Percentiles rank a stretch among this genome's conserved stretches.
Evolutionary conservation across 2,329 filamentous ascomycete genomes (phyloP).

Genomic region (Cytospora piceae): DNA sequence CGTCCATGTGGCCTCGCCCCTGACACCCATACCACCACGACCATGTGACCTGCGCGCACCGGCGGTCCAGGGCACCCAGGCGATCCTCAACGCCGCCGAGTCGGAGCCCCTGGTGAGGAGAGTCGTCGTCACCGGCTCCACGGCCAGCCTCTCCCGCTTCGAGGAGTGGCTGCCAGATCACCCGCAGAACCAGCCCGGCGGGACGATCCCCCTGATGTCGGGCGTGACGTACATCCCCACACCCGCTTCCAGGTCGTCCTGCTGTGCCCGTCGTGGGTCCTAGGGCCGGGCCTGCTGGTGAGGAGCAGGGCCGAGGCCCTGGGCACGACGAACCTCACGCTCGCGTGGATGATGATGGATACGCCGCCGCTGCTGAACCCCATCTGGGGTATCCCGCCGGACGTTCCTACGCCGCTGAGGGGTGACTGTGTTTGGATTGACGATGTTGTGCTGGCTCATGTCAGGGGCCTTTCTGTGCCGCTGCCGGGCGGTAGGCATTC

Average conservation of each 20-base stretch:
- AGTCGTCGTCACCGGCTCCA: constrained; percentile 17
- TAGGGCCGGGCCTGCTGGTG: constrained; percentile 12
- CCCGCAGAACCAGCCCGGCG: background rate
- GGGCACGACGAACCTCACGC: constrained; percentile 9
- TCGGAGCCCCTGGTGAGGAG: constrained; percentile 16
- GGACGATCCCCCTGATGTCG: background rate
- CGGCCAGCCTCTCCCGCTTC: background rate
- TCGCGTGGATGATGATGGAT: constrained; percentile 13
- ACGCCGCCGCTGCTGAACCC: background rate
- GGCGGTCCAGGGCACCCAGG: constrained; percentile 9
- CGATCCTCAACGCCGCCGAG: constrained; percentile 19
- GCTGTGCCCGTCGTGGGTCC: constrained; percentile 16
- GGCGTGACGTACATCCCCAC: background rate
- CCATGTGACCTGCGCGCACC: constrained; percentile 11
- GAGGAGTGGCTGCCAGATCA: background rate
- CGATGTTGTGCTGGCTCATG: constrained; percentile 14
- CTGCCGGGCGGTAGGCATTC: constrained; percentile 4
- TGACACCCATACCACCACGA: background rate
- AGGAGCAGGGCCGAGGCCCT: constrained; percentile 8
- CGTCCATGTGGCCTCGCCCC: constrained; percentile 20
- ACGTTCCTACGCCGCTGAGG: constrained; percentile 6
- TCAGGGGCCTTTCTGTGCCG: constrained; percentile 9
- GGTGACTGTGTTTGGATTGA: constrained; percentile 12
- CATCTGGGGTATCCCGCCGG: background rate
- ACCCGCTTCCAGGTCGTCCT: constrained; percentile 15